These are phyloP conservation scores for Talaromyces atroroseus DNA, from an alignment of 2,329 filamentous ascomycete species.

Conservation along the genomic window DNA sequence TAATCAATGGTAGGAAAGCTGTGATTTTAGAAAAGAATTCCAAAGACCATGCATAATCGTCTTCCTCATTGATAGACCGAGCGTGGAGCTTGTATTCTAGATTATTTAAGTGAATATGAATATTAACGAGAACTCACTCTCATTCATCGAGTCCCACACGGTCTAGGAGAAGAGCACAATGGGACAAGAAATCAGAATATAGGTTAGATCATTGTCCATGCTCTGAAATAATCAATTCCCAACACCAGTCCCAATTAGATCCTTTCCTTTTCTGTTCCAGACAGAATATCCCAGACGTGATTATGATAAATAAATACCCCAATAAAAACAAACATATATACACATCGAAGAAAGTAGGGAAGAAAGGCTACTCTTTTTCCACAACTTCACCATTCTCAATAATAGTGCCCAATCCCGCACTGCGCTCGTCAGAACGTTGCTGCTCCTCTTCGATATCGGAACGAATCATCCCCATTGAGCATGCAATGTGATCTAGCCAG, in stretches of 20 bases:
- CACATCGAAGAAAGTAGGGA: neutral
- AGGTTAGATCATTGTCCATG: too few species aligned
- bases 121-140: too few species aligned
- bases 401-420: neutral
- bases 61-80: too few species aligned
- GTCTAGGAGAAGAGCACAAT: too few species aligned
- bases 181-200: too few species aligned
- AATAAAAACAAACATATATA: neutral
- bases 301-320: neutral
- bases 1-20: too few species aligned
- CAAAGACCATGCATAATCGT: too few species aligned
- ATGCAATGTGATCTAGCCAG: constrained; percentile 13
- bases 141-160: too few species aligned
- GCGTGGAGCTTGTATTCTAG: too few species aligned
- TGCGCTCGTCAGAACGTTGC: neutral
- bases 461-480: constrained; percentile 13
- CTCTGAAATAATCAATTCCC: too few species aligned
- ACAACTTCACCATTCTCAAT: constrained; percentile 2
- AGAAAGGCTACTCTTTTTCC: neutral
- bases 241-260: neutral
- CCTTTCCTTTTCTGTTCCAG: neutral
- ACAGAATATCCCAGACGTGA: neutral
- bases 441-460: constrained; percentile 9
- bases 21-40: too few species aligned
- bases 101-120: too few species aligned